Evolutionary conservation across 768 basidiomycete genomes (phyloP), one percentile per base, ranked within the genome.

Genomic region (Botryobasidium botryosum): DNA sequence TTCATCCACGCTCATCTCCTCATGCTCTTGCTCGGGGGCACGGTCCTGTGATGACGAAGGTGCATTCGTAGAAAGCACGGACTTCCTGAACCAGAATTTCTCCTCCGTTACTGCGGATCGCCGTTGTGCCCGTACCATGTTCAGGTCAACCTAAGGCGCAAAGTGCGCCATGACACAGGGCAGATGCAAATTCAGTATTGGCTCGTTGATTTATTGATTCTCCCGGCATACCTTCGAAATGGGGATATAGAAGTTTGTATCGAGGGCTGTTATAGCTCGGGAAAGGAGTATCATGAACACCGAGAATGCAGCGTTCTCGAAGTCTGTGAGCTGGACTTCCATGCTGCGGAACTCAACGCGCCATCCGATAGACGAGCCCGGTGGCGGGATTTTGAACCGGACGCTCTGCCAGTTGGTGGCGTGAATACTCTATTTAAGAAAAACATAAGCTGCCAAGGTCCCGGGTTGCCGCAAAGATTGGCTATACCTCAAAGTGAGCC

Each of bases 391-490:
- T 59, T 99, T 99, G 72, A 99, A 99, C 38, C 92, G 75, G 28
- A 99, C 68, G 0, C 92, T 96, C 63, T 99, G 92, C 92, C 92
- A 99, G 56, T 97, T 97, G 3, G 92, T 99, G 1, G 92, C 96
- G 72, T 99, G 92, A 21, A 99, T 79, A 55, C 94, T 97, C 83
- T 91, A 59, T 7, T 15, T 7, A 4, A 24, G 2, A 33, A 18
- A 6, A 18, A 29, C 10, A 28, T 5, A 18, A n/a, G n/a, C n/a
- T n/a, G n/a, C 29, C 10, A 4, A 5, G n/a, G n/a, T 26, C 12
- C 24, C 20, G 7, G 33, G 3, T 6, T 13, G 6, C 24, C 17
- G n/a, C 2, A 29, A 4, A n/a, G n/a, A 4, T 2, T 18, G 18
- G n/a, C 53, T 62, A 21, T 52, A 86, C 87, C 71, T 99, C 92